These are phyloP conservation scores for Cordyceps javanica DNA, from an alignment of 2,329 filamentous ascomycete species.

Conservation along the genomic window DNA sequence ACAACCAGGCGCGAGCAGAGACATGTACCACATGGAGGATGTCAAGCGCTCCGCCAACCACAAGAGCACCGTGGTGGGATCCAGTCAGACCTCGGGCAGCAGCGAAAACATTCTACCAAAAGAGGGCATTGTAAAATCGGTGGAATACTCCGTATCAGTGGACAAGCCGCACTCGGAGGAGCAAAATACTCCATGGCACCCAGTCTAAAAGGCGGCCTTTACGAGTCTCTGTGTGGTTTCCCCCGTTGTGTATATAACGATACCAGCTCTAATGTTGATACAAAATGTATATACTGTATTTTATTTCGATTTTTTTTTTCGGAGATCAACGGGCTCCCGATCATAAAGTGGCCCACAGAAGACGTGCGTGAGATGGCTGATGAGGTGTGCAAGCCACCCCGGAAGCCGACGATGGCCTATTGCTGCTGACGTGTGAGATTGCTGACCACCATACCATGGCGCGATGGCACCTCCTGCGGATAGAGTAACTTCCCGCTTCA, in stretches of 20 bases:
- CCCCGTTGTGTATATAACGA: slow-evolving; percentile 3
- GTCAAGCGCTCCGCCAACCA: slow-evolving; percentile 23
- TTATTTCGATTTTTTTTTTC: background rate
- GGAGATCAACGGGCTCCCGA: background rate
- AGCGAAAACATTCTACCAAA: slow-evolving; percentile 34
- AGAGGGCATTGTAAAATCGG: slow-evolving; percentile 33
- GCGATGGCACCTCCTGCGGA: slow-evolving; percentile 2
- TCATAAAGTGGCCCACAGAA: background rate
- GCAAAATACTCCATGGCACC: slow-evolving; percentile 10
- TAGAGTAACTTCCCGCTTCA: background rate
- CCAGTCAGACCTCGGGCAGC: slow-evolving; percentile 24
- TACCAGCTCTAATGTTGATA: background rate
- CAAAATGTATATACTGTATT: background rate
- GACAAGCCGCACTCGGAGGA: slow-evolving; percentile 17
- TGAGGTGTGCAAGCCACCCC: background rate
- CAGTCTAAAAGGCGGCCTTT: background rate
- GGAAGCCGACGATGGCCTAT: background rate
- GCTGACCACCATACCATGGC: slow-evolving; percentile 1
- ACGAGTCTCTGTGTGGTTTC: background rate
- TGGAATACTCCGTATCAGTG: slow-evolving; percentile 35
- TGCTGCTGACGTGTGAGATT: slow-evolving; percentile 2
- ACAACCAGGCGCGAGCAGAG: slow-evolving; percentile 18
- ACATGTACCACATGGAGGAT: slow-evolving; percentile 33
- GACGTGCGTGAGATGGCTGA: background rate
- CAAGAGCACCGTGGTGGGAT: slow-evolving; percentile 24